Evolutionary conservation across 208 protist genomes (phyloP).

Genomic region (Wallacemonas collosoma): DNA sequence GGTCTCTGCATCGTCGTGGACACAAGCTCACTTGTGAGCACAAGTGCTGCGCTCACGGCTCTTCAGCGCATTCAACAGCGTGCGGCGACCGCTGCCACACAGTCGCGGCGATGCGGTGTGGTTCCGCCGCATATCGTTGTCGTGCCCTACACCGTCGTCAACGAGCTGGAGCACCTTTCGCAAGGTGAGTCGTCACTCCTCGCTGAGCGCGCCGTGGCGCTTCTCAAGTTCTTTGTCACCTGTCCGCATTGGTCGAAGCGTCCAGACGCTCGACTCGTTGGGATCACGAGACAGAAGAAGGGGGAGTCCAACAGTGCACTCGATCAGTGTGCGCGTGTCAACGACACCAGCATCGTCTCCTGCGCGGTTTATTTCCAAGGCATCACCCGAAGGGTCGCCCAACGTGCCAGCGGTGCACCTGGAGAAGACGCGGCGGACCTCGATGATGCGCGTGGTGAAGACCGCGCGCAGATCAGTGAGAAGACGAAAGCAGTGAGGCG

Average conservation of each 20-base stretch:
- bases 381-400: neutral
- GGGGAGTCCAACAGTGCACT: neutral
- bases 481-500: neutral
- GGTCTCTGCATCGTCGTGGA: conserved; percentile 13
- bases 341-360: conserved; percentile 22
- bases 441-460: too few relatives aligned
- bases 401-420: neutral
- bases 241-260: neutral
- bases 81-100: neutral
- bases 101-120: neutral
- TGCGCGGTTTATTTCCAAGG: conserved; percentile 22
- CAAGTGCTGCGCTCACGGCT: neutral
- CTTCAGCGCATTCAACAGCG: conserved; percentile 14
- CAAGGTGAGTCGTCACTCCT: neutral
- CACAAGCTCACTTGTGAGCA: conserved; percentile 6
- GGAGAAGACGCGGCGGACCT: neutral
- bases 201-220: neutral
- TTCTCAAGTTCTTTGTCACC: neutral
- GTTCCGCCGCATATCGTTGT: conserved; percentile 16
- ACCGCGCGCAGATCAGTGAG: neutral
- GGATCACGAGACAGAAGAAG: conserved; percentile 4
- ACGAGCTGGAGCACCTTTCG: conserved; percentile 10
- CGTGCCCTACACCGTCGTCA: conserved; percentile 19
- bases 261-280: neutral
- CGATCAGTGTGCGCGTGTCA: conserved; percentile 16